phyloP scores from a whole-genome alignment of 495 filamentous ascomycete genomes.

The Lasiosphaeris hirsuta region DNA sequence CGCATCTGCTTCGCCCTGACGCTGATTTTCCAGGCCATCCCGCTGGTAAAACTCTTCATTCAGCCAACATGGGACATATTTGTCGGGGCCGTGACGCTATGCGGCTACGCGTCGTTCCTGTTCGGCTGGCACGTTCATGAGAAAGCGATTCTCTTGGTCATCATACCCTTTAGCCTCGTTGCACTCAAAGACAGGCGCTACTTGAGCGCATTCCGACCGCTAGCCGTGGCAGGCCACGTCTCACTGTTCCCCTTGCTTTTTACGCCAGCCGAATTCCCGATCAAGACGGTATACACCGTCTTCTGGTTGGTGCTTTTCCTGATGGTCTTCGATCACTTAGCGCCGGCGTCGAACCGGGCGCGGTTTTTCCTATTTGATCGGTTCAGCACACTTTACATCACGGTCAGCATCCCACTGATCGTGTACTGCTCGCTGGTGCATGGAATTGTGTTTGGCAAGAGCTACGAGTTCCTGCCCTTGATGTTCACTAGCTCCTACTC shows the following conservation, averaged over 20 bases:
- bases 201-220: conserved; percentile 84
- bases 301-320: conserved; percentile 87
- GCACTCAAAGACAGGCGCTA: conserved; percentile 89
- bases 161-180: conserved; percentile 93
- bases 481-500: conserved; percentile 98
- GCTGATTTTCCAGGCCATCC: conserved; percentile 75
- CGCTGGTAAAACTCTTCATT: conserved; percentile 76
- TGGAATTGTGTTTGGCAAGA: conserved; percentile 73
- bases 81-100: conserved; percentile 86
- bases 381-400: conserved; percentile 83
- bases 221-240: conserved; percentile 91
- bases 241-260: conserved; percentile 93
- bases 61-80: conserved; percentile 83
- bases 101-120: conserved; percentile 92
- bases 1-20: conserved; percentile 78
- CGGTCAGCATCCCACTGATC: conserved; percentile 82
- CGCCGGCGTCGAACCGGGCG: conserved; percentile 70
- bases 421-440: conserved; percentile 84
- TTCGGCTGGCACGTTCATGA: conserved; percentile 99
- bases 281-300: conserved; percentile 92
- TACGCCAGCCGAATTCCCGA: conserved; percentile 83
- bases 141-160: conserved; percentile 90
- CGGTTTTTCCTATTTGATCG: conserved; percentile 87
- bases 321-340: conserved; percentile 77
- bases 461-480: conserved; percentile 84